Evolutionary conservation across 83 land plant genomes (phyloP).

Genomic region (Diphasiastrum complanatum): DNA sequence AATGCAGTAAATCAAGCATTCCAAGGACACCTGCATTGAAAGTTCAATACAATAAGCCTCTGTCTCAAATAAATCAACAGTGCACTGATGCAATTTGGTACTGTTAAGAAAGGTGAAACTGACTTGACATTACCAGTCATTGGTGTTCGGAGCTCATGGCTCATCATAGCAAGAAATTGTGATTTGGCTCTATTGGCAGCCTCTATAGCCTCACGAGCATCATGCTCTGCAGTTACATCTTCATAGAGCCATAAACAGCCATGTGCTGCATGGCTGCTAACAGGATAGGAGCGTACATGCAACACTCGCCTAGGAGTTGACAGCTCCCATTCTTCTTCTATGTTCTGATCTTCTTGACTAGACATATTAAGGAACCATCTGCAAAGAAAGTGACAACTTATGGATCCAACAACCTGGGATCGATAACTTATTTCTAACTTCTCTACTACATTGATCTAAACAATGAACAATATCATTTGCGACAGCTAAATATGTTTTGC

Average conservation of each 20-base stretch:
- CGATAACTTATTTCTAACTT: too few relatives aligned
- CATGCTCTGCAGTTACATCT: slow-evolving; percentile 20
- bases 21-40: slow-evolving; percentile 17
- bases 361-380: slow-evolving; percentile 9
- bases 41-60: too few relatives aligned
- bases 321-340: slow-evolving; percentile 31
- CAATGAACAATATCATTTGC: too few relatives aligned
- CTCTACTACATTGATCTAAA: too few relatives aligned
- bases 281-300: slow-evolving; percentile 27
- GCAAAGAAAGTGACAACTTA: too few relatives aligned
- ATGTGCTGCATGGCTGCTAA: slow-evolving; percentile 18
- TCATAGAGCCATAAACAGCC: slow-evolving; percentile 26
- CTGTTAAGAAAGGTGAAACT: background rate
- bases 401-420: too few relatives aligned
- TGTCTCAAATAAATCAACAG: too few relatives aligned
- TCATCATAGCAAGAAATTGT: slow-evolving; percentile 29
- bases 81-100: background rate
- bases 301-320: slow-evolving; percentile 18
- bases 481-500: too few relatives aligned
- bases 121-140: slow-evolving; percentile 6
- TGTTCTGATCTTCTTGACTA: slow-evolving; percentile 18
- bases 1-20: slow-evolving; percentile 27
- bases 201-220: slow-evolving; percentile 23
- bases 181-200: slow-evolving; percentile 27
- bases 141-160: slow-evolving; percentile 27